Evolutionary conservation across 129 eudicot species (phyloP).

Genomic region (Scalesia atractyloides): DNA sequence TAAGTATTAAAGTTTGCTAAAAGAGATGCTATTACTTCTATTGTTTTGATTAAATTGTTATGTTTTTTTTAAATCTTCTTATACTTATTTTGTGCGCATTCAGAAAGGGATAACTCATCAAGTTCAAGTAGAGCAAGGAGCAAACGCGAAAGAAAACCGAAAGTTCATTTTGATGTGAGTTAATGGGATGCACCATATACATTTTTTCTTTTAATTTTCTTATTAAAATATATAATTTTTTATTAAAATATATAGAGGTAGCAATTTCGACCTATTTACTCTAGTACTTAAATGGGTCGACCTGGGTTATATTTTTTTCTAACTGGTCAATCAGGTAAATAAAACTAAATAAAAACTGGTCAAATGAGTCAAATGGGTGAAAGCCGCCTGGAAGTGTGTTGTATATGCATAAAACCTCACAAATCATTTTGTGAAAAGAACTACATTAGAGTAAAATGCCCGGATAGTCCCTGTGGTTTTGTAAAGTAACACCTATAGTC

Average conservation of each 20-base stretch:
- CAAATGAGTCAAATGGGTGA: constrained; percentile 13
- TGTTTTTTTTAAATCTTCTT: constrained; percentile 6
- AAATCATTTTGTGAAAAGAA: background rate
- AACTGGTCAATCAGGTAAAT: background rate
- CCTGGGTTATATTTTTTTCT: background rate
- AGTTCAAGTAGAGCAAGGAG: constrained; percentile 51
- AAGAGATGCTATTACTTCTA: background rate
- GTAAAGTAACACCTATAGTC: no score
- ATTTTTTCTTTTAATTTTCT: background rate
- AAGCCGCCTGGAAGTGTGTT: background rate
- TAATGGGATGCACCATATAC: constrained; percentile 12
- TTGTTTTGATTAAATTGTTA: background rate
- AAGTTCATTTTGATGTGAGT: constrained; percentile 64
- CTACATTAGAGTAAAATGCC: no score
- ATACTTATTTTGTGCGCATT: constrained; percentile 16
- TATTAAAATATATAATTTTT: background rate
- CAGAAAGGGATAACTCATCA: constrained; percentile 42
- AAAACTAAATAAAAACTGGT: background rate
- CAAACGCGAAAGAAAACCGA: constrained; percentile 51
- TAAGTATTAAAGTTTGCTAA: constrained; percentile 1
- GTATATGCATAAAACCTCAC: background rate
- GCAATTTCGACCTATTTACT: background rate
- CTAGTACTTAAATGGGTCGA: background rate
- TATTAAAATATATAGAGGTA: background rate
- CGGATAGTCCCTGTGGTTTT: no score